A percentile compares a stretch with the other conserved stretches of the same genome.
Evolutionary conservation across 257 asterid species (phyloP).

Genomic region (Capsicum pubescens): DNA sequence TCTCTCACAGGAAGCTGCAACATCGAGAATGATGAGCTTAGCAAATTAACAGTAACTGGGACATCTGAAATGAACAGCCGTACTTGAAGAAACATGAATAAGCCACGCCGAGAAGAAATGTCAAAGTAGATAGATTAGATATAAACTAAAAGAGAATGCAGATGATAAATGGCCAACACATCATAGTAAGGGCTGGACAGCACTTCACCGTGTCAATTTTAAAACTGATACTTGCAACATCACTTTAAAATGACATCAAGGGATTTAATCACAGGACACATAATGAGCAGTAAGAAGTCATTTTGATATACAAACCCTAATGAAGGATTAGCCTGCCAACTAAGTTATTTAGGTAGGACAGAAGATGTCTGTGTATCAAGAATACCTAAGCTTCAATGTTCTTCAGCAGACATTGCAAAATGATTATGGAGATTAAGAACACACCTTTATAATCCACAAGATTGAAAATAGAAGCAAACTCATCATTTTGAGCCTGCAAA

Average conservation of each 20-base stretch:
- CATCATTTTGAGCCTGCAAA: slow-evolving; percentile 81
- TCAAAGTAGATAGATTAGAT: not conserved
- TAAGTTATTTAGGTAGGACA: not conserved
- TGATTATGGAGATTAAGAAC: not conserved
- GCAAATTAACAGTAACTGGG: slow-evolving; percentile 18
- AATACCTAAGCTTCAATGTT: slow-evolving; percentile 20
- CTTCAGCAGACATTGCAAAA: not conserved
- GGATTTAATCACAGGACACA: not conserved
- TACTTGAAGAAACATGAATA: slow-evolving; percentile 3
- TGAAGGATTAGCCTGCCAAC: not conserved
- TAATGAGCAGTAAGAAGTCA: not conserved
- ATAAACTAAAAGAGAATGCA: not conserved
- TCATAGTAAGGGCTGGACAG: not conserved
- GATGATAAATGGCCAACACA: not conserved
- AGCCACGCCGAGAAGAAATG: not conserved
- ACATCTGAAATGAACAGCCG: not conserved
- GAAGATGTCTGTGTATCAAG: not conserved
- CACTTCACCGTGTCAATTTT: not conserved
- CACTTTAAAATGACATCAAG: slow-evolving; percentile 1
- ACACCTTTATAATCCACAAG: slow-evolving; percentile 97
- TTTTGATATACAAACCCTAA: not conserved
- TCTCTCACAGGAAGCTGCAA: slow-evolving; percentile 89
- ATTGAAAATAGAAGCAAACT: slow-evolving; percentile 82
- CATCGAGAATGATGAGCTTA: slow-evolving; percentile 34
- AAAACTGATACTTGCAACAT: not conserved